Conservation (phyloP, 1,139 yeast genomes). For the Casaregolazyma lundiana region DNA sequence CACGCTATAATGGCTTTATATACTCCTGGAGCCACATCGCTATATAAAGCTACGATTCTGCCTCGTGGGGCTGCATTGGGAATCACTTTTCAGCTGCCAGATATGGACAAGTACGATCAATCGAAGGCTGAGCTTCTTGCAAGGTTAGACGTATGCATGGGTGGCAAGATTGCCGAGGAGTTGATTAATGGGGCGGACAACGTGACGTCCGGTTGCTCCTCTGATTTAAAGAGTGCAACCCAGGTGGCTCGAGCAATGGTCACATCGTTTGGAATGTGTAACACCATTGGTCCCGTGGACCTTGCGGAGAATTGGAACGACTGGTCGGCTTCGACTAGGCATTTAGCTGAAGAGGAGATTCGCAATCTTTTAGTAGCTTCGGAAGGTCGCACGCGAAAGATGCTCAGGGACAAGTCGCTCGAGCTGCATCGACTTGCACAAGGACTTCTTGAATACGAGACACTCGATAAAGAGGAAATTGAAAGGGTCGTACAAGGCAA, state of each 20-base stretch:
- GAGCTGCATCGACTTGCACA: conserved; percentile 87
- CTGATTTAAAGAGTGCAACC: conserved; percentile 87
- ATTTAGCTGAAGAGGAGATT: conserved; percentile 89
- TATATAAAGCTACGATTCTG: conserved; percentile 92
- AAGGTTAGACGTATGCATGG: conserved; percentile 95
- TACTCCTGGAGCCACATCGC: conserved; percentile 92
- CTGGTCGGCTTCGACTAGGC: conserved; percentile 87
- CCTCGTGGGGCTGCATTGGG: conserved; percentile 98
- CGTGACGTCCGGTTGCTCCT: conserved; percentile 91
- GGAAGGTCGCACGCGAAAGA: conserved; percentile 70
- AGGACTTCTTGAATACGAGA: conserved; percentile 92
- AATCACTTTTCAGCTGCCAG: conserved; percentile 94
- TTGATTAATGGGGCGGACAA: conserved; percentile 84
- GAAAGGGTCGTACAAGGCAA: conserved; percentile 81
- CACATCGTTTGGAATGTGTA: conserved; percentile 94
- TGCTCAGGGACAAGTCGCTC: conserved; percentile 55
- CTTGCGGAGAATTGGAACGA: conserved; percentile 83
- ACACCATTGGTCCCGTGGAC: conserved; percentile 85
- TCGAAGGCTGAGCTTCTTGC: conserved; percentile 88
- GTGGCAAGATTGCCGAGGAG: conserved; percentile 97
- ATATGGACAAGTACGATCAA: conserved; percentile 95
- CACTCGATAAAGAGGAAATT: conserved; percentile 87
- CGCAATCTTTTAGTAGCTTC: conserved; percentile 66
- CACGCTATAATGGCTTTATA: conserved; percentile 97
- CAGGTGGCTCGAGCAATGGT: conserved; percentile 95